Evolutionary conservation across 768 basidiomycete species (phyloP).

Genomic region (Phanerochaete carnosa): DNA sequence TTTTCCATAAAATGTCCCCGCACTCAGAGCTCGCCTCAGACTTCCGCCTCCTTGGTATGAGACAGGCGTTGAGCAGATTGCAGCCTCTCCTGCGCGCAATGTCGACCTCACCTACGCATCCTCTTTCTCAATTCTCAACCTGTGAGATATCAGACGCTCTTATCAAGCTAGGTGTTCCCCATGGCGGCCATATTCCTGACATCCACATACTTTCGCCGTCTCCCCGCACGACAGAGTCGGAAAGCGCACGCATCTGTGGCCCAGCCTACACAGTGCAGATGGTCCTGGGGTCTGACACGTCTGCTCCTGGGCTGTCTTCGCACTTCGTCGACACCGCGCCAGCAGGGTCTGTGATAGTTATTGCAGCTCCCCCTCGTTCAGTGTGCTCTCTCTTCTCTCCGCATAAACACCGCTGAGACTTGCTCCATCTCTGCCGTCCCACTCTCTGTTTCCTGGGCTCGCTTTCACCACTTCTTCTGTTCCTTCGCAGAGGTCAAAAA

Average conservation of each 20-base stretch:
- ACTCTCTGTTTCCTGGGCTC: neutral
- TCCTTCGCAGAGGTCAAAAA: constrained; percentile 55
- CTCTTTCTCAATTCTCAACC: constrained; percentile 48
- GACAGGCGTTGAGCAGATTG: constrained; percentile 5
- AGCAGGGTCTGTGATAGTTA: constrained; percentile 62
- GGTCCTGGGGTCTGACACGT: constrained; percentile 55
- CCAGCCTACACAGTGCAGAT: constrained; percentile 89
- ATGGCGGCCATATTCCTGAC: constrained; percentile 83
- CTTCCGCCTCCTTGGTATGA: constrained; percentile 2
- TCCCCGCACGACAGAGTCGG: constrained; percentile 15
- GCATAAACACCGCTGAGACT: constrained; percentile 3
- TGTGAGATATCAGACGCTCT: constrained; percentile 91
- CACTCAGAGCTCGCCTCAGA: neutral
- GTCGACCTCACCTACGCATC: constrained; percentile 15
- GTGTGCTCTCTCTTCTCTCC: constrained; percentile 17
- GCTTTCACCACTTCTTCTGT: neutral
- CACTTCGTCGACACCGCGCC: constrained; percentile 86
- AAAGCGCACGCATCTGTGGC: constrained; percentile 55
- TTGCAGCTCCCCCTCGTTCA: constrained; percentile 71
- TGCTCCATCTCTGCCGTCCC: neutral
- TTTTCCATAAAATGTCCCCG: neutral
- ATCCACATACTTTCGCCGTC: constrained; percentile 55
- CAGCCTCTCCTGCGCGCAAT: constrained; percentile 15
- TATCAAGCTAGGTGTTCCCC: constrained; percentile 66
- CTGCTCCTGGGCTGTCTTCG: constrained; percentile 57